Percentiles rank a stretch among this genome's conserved stretches.
These are phyloP conservation scores for Sugiyamaella paludigena DNA, from an alignment of 1,139 yeast genomes.

Conservation along the genomic window DNA sequence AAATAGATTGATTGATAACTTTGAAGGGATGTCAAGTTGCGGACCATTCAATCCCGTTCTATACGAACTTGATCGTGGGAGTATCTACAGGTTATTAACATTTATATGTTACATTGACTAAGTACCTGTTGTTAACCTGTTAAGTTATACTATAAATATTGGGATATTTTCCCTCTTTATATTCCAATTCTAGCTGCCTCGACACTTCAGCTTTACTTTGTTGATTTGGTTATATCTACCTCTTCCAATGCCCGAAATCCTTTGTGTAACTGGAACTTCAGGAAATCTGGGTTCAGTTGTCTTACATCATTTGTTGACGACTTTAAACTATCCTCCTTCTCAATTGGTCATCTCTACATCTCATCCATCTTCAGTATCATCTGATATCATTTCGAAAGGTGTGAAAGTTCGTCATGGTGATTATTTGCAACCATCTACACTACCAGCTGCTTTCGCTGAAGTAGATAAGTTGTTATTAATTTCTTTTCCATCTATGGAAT, in stretches of 20 bases:
- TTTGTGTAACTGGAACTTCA: conserved; percentile 42
- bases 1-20: too few species aligned
- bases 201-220: too few species aligned
- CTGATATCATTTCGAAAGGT: neutral
- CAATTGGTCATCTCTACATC: conserved; percentile 7
- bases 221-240: too few species aligned
- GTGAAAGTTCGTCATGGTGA: conserved; percentile 7
- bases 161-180: too few species aligned
- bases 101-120: too few species aligned
- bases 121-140: too few species aligned
- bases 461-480: conserved; percentile 7
- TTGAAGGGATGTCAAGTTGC: too few species aligned
- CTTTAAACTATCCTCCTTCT: conserved; percentile 3
- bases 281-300: conserved; percentile 11
- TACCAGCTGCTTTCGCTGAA: conserved; percentile 1
- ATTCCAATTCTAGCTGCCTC: too few species aligned
- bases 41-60: too few species aligned
- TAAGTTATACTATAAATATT: too few species aligned
- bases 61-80: too few species aligned
- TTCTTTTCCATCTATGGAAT: conserved; percentile 12
- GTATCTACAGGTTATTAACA: too few species aligned
- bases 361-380: conserved; percentile 1
- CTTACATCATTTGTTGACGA: conserved; percentile 4
- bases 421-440: conserved; percentile 6
- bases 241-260: neutral